These are phyloP conservation scores for Penicillium sp. DNA, from an alignment of 2,329 filamentous ascomycete genomes.

Conservation along the genomic window DNA sequence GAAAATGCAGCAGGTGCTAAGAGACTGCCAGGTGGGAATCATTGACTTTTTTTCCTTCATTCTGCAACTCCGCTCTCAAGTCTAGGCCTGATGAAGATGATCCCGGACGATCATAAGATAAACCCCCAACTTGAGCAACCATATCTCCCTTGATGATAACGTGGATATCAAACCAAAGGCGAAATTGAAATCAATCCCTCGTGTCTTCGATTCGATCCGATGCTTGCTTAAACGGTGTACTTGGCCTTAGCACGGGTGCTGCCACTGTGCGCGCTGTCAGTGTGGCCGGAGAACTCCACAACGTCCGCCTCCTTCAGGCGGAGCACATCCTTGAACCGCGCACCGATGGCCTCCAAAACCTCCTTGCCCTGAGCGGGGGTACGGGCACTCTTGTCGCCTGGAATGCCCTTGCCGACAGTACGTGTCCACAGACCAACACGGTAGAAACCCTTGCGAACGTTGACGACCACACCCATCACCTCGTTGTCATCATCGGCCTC, in stretches of 20 bases:
- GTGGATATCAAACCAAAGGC: constrained; percentile 9
- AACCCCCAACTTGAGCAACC: constrained; percentile 1
- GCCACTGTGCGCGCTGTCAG: constrained; percentile 86
- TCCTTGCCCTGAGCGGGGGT: constrained; percentile 80
- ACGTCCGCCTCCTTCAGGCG: constrained; percentile 72
- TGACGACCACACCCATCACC: constrained; percentile 98
- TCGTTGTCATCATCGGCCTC: constrained; percentile 92
- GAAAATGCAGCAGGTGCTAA: constrained; percentile 19
- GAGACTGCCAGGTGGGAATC: constrained; percentile 14
- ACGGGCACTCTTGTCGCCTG: constrained; percentile 72
- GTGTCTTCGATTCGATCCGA: background rate
- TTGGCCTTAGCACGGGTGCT: constrained; percentile 96
- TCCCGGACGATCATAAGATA: constrained; percentile 15
- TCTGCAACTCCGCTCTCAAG: constrained; percentile 10
- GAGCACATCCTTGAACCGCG: constrained; percentile 88
- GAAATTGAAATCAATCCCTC: constrained; percentile 13
- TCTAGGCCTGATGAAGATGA: constrained; percentile 3
- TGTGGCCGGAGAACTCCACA: constrained; percentile 96
- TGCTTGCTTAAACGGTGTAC: constrained; percentile 69
- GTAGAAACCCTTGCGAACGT: constrained; percentile 97
- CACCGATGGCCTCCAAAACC: constrained; percentile 79
- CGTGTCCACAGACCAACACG: constrained; percentile 97
- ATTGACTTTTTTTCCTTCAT: constrained; percentile 21
- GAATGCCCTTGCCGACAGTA: constrained; percentile 82
- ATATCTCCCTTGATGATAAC: constrained; percentile 2